Base-by-base conservation (phyloP, 352 stramenopile genomes). In the Globisporangium middletonii region DNA sequence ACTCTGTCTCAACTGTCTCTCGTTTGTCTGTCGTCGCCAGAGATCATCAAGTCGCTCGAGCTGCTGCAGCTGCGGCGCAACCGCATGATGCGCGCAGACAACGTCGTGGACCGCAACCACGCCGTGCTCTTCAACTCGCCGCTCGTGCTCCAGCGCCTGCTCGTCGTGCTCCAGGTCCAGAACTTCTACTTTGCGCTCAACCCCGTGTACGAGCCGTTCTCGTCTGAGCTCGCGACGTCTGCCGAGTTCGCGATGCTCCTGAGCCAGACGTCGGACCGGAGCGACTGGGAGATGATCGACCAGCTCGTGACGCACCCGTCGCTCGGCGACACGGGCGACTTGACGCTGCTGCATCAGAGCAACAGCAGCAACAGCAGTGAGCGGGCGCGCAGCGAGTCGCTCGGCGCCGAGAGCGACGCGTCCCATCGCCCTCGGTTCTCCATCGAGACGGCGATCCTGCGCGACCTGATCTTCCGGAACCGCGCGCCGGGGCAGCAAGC, bases 21-120 rank as follows among this genome's bases (percentile, higher is more conserved):
- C 63, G 6, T 50, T 30, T 57, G 46, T 33, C 65, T 27, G 48
- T 55, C 2, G 4, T 47, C 3, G 50, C 28, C 62, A 92, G 82
- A 96, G 50, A 84, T 97, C 28, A 89, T 98, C 65, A 97, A 97
- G 68, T 98, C 92, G 33, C 73, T 97, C 54, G 90, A 97, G 65
- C 68, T 98, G 44, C 68, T 98, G 28, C 83, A 94, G 59, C 62
- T 98, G 19, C 82, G 93, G 3, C 73, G 76, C 26, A 90, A 81
- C 26, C 81, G 83, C 30, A 79, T 93, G 80, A 78, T 86, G 37
- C 74, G 83, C 2, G 71, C 73, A 8, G 79, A 93, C 68, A 92
- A 87, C 60, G 84, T 94, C 19, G 83, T 98, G 18, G 89, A 98
- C 59, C 84, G 92, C 54, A 98, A 98, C 63, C 94, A 98, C 68